Conservation (phyloP, 495 filamentous ascomycete species). For the Xylaria sp. region DNA sequence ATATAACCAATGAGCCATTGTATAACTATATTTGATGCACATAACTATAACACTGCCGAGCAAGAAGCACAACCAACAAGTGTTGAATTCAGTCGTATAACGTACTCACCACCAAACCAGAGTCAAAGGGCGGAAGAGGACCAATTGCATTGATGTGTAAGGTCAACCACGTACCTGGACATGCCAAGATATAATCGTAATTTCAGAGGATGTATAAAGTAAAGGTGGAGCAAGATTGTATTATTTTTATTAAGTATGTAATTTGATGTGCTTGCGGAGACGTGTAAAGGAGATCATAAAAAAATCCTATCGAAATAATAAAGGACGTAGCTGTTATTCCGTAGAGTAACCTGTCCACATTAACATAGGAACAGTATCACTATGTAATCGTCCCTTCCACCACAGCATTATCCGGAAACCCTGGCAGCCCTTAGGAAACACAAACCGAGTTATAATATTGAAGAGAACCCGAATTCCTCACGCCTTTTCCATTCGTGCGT, state of each 20-base stretch:
- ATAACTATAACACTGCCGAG: no score
- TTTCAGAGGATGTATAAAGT: background rate
- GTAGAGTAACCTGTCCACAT: background rate
- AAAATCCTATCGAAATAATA: background rate
- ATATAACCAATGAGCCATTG: no score
- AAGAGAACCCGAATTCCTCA: background rate
- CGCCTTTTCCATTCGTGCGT: background rate
- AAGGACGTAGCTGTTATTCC: background rate
- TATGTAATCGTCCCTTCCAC: background rate
- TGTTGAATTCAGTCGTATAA: no score
- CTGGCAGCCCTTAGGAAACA: background rate
- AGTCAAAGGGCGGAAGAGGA: no score
- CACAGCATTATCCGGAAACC: background rate
- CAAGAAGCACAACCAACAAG: no score
- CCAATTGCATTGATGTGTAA: no score
- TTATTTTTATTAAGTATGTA: background rate
- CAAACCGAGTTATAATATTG: background rate
- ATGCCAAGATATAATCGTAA: no score
- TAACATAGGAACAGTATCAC: background rate
- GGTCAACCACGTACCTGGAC: no score
- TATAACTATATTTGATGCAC: no score
- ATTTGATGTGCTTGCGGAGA: background rate
- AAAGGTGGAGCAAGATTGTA: background rate
- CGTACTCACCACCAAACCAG: no score
- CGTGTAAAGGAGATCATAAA: background rate